Percentiles rank a stretch among this genome's conserved stretches.
Conservation (phyloP, 768 basidiomycete species). For the Lentinula aciculospora region DNA sequence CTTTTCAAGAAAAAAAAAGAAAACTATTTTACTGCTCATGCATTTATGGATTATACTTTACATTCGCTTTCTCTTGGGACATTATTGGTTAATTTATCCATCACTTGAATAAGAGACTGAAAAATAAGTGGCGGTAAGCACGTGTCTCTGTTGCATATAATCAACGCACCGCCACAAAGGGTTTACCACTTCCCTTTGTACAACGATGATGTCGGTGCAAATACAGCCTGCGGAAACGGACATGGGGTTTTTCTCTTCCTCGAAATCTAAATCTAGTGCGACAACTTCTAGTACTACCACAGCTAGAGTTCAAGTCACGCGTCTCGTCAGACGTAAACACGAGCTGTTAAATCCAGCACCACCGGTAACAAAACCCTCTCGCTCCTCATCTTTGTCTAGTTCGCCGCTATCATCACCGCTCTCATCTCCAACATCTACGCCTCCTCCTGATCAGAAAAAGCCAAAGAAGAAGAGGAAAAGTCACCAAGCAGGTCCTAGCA, state of each 20-base stretch:
- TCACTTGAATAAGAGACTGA: too few relatives aligned
- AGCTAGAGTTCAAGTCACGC: neutral
- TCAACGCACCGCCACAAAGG: constrained; percentile 4
- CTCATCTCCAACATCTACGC: constrained; percentile 1
- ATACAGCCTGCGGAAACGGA: constrained; percentile 5
- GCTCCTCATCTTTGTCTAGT: constrained; percentile 1
- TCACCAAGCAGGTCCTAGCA: neutral
- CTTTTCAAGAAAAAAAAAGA: too few relatives aligned
- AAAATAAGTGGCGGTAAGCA: too few relatives aligned
- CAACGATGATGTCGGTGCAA: neutral
- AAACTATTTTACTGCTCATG: neutral
- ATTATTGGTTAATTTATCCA: too few relatives aligned
- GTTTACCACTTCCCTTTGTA: neutral
- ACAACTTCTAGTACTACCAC: neutral
- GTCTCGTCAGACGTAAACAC: neutral
- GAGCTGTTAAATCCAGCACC: neutral
- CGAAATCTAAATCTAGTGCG: neutral
- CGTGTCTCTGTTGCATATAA: constrained; percentile 26
- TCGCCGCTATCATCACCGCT: constrained; percentile 5
- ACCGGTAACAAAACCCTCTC: too few relatives aligned
- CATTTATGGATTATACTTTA: neutral
- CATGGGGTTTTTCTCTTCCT: constrained; percentile 7
- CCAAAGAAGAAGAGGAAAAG: constrained; percentile 5
- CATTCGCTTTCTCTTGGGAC: neutral
- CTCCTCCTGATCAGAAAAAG: neutral